Percentiles rank a stretch among this genome's conserved stretches.
These are phyloP conservation scores for Aureobasidium sp. DNA, from an alignment of 2,329 filamentous ascomycete species.

Conservation along the genomic window DNA sequence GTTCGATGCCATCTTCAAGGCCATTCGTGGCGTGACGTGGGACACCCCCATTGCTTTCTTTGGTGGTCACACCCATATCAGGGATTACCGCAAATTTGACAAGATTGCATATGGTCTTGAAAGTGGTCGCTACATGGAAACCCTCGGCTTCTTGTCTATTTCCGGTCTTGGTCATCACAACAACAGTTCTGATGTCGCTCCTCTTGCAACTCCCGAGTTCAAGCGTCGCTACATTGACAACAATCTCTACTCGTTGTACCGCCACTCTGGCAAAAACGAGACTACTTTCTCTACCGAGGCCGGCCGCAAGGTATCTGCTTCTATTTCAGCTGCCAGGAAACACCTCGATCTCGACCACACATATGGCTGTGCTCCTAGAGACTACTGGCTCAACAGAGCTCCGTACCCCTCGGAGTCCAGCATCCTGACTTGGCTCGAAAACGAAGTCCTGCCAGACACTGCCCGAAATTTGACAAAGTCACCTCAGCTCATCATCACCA, in stretches of 20 bases:
- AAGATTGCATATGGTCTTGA: constrained; percentile 68
- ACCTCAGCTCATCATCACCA: constrained; percentile 67
- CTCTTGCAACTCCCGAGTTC: constrained; percentile 41
- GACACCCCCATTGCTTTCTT: constrained; percentile 85
- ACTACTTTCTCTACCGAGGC: constrained; percentile 66
- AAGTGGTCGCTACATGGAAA: constrained; percentile 89
- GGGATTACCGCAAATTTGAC: constrained; percentile 76
- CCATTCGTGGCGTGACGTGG: constrained; percentile 67
- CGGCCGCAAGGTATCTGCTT: constrained; percentile 60
- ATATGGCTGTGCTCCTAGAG: constrained; percentile 74
- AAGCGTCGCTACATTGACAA: constrained; percentile 84
- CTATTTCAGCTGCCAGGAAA: constrained; percentile 61
- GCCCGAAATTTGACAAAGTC: constrained; percentile 37
- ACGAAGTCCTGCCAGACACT: constrained; percentile 62
- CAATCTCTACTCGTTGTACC: constrained; percentile 74
- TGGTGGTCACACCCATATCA: constrained; percentile 81
- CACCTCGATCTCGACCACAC: constrained; percentile 61
- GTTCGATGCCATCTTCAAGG: constrained; percentile 66
- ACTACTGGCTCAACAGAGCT: constrained; percentile 73
- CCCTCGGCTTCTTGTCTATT: constrained; percentile 86
- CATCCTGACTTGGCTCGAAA: constrained; percentile 73
- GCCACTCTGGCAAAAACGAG: constrained; percentile 67
- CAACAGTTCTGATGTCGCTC: constrained; percentile 21
- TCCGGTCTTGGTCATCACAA: constrained; percentile 48
- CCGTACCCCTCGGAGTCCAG: constrained; percentile 65